Percentiles rank a stretch among this genome's conserved stretches.
These are phyloP conservation scores for Torulaspora delbrueckii DNA, from an alignment of 805 yeast genomes.

Conservation along the genomic window DNA sequence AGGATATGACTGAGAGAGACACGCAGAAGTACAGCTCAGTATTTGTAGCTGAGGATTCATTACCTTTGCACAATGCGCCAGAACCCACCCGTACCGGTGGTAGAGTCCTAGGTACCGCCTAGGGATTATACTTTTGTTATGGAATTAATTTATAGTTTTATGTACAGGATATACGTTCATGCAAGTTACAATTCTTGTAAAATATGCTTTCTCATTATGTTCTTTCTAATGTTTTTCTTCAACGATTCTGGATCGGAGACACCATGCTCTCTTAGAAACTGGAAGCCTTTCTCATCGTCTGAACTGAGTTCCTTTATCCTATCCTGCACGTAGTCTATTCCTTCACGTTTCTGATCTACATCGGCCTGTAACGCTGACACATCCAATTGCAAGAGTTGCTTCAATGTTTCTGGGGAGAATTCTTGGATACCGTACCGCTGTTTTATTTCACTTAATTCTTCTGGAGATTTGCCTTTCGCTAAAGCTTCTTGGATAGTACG, in stretches of 20 bases:
- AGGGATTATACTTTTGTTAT: neutral
- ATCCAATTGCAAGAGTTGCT: slow-evolving; percentile 39
- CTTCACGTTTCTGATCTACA: slow-evolving; percentile 25
- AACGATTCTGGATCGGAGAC: slow-evolving; percentile 37
- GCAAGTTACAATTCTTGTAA: slow-evolving; percentile 19
- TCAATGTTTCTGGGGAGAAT: slow-evolving; percentile 43
- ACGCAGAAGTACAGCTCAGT: slow-evolving; percentile 29
- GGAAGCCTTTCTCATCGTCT: slow-evolving; percentile 36
- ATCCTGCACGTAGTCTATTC: slow-evolving; percentile 37
- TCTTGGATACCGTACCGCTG: slow-evolving; percentile 43
- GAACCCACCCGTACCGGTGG: slow-evolving; percentile 14
- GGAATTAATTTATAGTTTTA: slow-evolving; percentile 1
- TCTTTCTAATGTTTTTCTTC: slow-evolving; percentile 58
- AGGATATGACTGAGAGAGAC: slow-evolving; percentile 36
- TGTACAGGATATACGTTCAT: slow-evolving; percentile 12
- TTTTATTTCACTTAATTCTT: slow-evolving; percentile 39
- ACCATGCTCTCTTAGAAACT: slow-evolving; percentile 35
- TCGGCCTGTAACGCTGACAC: slow-evolving; percentile 30
- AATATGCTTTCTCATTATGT: slow-evolving; percentile 63
- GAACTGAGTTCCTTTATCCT: slow-evolving; percentile 36
- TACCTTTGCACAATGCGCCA: slow-evolving; percentile 17
- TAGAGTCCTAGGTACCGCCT: slow-evolving; percentile 20
- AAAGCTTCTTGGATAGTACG: slow-evolving; percentile 29
- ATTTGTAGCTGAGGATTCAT: slow-evolving; percentile 14
- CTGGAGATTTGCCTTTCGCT: slow-evolving; percentile 35